Evolutionary conservation across 2,329 filamentous ascomycete genomes (phyloP).

Genomic region (Colletotrichum truncatum): DNA sequence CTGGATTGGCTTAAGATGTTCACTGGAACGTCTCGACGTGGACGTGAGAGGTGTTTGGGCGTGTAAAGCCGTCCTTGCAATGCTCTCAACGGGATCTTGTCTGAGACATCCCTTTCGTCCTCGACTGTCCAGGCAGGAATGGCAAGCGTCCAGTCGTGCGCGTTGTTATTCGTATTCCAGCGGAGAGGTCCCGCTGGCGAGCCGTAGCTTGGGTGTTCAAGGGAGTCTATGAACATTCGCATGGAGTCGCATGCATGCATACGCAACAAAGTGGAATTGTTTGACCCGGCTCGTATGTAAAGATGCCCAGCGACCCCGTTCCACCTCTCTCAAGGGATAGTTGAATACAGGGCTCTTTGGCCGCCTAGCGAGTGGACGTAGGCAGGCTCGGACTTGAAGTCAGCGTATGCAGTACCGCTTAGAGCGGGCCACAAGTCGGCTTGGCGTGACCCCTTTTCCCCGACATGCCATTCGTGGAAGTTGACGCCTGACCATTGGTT

Average conservation of each 20-base stretch:
- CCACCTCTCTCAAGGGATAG: neutral
- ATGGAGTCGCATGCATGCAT: neutral
- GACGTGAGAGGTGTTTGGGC: slow-evolving; percentile 3
- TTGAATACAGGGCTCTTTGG: neutral
- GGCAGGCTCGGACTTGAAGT: slow-evolving; percentile 4
- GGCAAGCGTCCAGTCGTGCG: neutral
- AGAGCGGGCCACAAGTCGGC: neutral
- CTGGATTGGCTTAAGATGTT: neutral
- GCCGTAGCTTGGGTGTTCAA: neutral
- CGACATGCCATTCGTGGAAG: slow-evolving; percentile 25
- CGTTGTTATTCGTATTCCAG: slow-evolving; percentile 7
- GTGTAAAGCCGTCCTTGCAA: slow-evolving; percentile 20
- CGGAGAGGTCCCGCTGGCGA: neutral
- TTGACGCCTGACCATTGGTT: slow-evolving; percentile 7
- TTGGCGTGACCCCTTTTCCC: slow-evolving; percentile 21
- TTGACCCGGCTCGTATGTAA: neutral
- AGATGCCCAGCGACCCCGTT: slow-evolving; percentile 4
- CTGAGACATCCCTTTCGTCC: slow-evolving; percentile 28
- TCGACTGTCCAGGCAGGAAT: slow-evolving; percentile 17
- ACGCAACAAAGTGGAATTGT: neutral
- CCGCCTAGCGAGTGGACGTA: neutral
- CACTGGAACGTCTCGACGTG: slow-evolving; percentile 17
- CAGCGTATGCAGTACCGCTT: neutral
- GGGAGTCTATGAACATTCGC: slow-evolving; percentile 17
- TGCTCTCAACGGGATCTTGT: neutral